These are phyloP conservation scores for Pythium phragmiticola DNA, from an alignment of 352 stramenopile species.

Conservation along the genomic window DNA sequence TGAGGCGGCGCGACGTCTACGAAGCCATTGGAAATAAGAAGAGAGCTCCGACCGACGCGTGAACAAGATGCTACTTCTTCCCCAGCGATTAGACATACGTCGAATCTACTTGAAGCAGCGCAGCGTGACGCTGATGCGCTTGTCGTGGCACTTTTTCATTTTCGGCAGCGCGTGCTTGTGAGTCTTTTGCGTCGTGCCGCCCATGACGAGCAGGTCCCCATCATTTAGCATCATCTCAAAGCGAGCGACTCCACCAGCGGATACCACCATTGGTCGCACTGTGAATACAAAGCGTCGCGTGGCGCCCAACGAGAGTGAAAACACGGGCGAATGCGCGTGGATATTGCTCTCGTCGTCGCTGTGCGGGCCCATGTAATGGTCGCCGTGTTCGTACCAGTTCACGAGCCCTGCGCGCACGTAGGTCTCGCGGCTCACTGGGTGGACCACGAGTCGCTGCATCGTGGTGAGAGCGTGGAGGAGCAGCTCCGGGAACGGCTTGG, in stretches of 20 bases:
- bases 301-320: slow-evolving; percentile 67
- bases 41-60: slow-evolving; percentile 36
- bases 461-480: slow-evolving; percentile 38
- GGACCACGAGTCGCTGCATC: slow-evolving; percentile 38
- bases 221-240: slow-evolving; percentile 60
- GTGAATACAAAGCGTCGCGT: slow-evolving; percentile 70
- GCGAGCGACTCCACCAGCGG: slow-evolving; percentile 1
- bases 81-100: not conserved
- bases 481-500: slow-evolving; percentile 40
- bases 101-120: slow-evolving; percentile 42
- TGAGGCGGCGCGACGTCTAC: slow-evolving; percentile 53
- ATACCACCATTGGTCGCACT: slow-evolving; percentile 19
- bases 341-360: slow-evolving; percentile 69
- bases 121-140: slow-evolving; percentile 50
- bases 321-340: slow-evolving; percentile 48
- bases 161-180: slow-evolving; percentile 84
- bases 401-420: slow-evolving; percentile 39
- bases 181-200: slow-evolving; percentile 67
- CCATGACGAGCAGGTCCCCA: slow-evolving; percentile 82
- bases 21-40: no score
- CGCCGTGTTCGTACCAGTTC: slow-evolving; percentile 83
- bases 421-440: slow-evolving; percentile 2
- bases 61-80: slow-evolving; percentile 38
- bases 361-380: slow-evolving; percentile 82
- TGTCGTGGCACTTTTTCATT: slow-evolving; percentile 43